Percentiles rank a stretch among this genome's conserved stretches.
Evolutionary conservation across 495 filamentous ascomycete genomes (phyloP).

Genomic region (Trichocladium uniseriatum): DNA sequence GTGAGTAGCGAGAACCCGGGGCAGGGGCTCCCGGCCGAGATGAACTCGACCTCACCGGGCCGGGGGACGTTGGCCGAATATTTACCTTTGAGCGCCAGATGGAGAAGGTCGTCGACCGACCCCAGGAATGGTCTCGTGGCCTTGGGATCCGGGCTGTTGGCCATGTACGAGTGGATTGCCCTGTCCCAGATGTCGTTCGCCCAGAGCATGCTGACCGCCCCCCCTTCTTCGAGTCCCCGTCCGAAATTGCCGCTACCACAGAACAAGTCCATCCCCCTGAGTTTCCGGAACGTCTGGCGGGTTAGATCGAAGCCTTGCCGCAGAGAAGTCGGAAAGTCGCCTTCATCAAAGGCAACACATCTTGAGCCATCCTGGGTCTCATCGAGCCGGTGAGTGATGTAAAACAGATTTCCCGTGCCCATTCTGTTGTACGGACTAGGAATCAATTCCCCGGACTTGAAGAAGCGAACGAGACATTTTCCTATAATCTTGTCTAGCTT

Average conservation of each 20-base stretch:
- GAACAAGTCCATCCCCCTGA: constrained; percentile 58
- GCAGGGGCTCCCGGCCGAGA: constrained; percentile 65
- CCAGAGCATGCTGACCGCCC: constrained; percentile 51
- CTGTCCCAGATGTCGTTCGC: constrained; percentile 53
- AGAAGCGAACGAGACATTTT: constrained; percentile 51
- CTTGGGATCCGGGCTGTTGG: constrained; percentile 37
- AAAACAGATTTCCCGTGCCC: constrained; percentile 57
- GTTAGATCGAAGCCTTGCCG: constrained; percentile 49
- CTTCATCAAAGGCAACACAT: constrained; percentile 20
- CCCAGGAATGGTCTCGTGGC: constrained; percentile 46
- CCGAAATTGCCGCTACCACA: constrained; percentile 68
- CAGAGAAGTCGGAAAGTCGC: constrained; percentile 27
- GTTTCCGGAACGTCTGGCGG: constrained; percentile 12
- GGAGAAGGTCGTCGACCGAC: constrained; percentile 60
- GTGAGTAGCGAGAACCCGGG: constrained; percentile 61
- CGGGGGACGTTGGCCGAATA: constrained; percentile 36
- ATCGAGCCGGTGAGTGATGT: constrained; percentile 37
- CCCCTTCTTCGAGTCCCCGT: constrained; percentile 63
- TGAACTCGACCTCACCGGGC: constrained; percentile 54
- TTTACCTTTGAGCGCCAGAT: constrained; percentile 44
- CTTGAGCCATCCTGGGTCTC: not conserved
- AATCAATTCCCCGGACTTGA: constrained; percentile 34
- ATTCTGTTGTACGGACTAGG: constrained; percentile 53
- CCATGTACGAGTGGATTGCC: constrained; percentile 61
- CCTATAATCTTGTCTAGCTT: constrained; percentile 35